phyloP scores from a whole-genome alignment of 148 eudicot species.

The Dianthus caryophyllus region DNA sequence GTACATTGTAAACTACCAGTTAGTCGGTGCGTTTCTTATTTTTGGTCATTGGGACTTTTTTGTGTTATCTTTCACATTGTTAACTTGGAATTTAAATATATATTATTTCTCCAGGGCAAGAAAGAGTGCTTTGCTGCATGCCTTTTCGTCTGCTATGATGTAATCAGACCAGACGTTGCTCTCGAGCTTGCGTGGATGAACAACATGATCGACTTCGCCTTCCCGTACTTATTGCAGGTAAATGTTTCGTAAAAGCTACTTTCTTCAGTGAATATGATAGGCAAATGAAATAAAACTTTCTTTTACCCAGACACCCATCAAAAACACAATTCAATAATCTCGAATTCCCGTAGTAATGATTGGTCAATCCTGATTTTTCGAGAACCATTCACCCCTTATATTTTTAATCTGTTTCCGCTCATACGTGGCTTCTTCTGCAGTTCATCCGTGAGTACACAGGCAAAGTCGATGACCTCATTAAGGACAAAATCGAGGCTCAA shows the following conservation, averaged over 20 bases:
- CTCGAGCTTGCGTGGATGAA: conserved; percentile 99
- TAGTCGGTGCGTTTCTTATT: neutral
- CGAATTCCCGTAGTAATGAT: neutral
- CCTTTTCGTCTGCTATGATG: conserved; percentile 88
- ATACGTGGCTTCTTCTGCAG: conserved; percentile 31
- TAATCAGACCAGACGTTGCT: conserved; percentile 85
- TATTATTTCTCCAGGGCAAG: conserved; percentile 64
- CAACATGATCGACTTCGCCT: conserved; percentile 93
- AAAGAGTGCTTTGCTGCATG: conserved; percentile 96
- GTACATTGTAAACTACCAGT: neutral
- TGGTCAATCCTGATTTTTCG: neutral
- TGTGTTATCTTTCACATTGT: neutral
- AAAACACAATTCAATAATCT: neutral
- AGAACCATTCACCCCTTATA: neutral
- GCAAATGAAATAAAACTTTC: neutral
- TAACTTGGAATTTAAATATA: conserved; percentile 3
- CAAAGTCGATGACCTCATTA: conserved; percentile 88
- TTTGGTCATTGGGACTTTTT: neutral
- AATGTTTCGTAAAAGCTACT: neutral
- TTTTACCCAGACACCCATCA: neutral
- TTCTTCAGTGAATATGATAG: neutral
- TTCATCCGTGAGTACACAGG: conserved; percentile 94
- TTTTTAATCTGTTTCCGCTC: neutral
- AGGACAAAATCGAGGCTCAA: conserved; percentile 73
- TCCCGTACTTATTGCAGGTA: conserved; percentile 97